Base-by-base conservation (phyloP, 2,329 filamentous ascomycete species). In the Xylariaceae sp. region DNA sequence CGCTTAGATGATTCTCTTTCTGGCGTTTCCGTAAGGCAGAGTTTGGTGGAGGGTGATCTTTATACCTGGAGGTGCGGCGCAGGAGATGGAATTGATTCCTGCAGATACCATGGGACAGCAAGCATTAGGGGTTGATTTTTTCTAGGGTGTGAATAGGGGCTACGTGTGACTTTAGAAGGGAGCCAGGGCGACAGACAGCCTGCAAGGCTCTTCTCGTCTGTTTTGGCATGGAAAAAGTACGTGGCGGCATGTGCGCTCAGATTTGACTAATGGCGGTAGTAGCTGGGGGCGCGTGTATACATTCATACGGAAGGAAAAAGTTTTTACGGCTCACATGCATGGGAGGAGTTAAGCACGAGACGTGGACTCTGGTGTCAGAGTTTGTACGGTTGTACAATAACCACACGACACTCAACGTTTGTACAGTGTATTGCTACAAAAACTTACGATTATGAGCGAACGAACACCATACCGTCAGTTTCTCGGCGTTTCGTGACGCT, bases 1-100 rank as follows among this genome's bases (percentile, higher is more conserved):
- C 65, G 81, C 79, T 66, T 84, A 73, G 73, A 56, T 35, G 30
- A 42, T 13, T 15, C 23, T 54, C 15, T 13, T 6, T 39, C 7
- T 13, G 34, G 53, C 37, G 50, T 62, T 49, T 56, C 23, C 18
- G 4, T 52, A 55, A 45, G n/a, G 34, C 47, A 34, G 35, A 49
- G 53, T 53, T 59, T 51, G 30, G 17, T 42, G 49, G 23, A 49
- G 23, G 56, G 56, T 44, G 51, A 10, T 42, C 37, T 42, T 42
- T 42, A 51, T 51, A 17, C 47, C 35, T 35, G 53, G 53, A 44
- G 49, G 30, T 39, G 42, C 34, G 9, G 47, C 45, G 53, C 35
- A 15, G 37, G 47, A 53, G 17, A 57, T 55, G 35, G 35, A 55
- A 58, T 35, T 55, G 58, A 53, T 55, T 39, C 45, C 45, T 35